Percentiles rank a stretch among this genome's conserved stretches.
Conservation (phyloP, 177 flowering plant genomes). For the Vitis hybrid region DNA sequence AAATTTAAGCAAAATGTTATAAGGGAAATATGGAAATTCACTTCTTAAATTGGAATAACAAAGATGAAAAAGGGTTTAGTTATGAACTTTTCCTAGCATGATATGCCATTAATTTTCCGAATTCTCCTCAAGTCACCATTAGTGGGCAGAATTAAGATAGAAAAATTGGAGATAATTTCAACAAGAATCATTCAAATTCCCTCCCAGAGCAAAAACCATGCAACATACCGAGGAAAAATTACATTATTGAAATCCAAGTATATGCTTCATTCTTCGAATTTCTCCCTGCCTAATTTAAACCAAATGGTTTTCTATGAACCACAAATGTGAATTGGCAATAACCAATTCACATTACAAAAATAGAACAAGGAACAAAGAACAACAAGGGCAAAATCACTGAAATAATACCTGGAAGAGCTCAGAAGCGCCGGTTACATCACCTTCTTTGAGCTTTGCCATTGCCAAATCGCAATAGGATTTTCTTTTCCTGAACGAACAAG, state of each 20-base stretch:
- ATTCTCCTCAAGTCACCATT: too few species aligned
- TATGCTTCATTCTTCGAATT: too few species aligned
- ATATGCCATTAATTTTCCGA: not conserved
- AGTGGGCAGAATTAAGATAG: too few species aligned
- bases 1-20: not conserved
- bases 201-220: too few species aligned
- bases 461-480: slow-evolving; percentile 59
- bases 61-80: not conserved
- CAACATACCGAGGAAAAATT: too few species aligned
- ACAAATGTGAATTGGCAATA: not conserved
- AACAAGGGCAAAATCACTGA: not conserved
- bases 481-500: slow-evolving; percentile 48
- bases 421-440: slow-evolving; percentile 52
- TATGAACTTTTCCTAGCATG: not conserved
- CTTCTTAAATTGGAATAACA: not conserved
- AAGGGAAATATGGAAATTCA: not conserved
- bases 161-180: too few species aligned
- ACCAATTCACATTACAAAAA: not conserved
- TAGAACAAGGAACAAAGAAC: not conserved
- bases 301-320: not conserved
- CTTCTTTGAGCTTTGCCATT: slow-evolving; percentile 58
- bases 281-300: too few species aligned
- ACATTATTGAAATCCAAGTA: too few species aligned
- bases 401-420: slow-evolving; percentile 73
- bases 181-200: too few species aligned